Conservation (phyloP, 2,329 filamentous ascomycete genomes). For the Blastomyces emzantsi region DNA sequence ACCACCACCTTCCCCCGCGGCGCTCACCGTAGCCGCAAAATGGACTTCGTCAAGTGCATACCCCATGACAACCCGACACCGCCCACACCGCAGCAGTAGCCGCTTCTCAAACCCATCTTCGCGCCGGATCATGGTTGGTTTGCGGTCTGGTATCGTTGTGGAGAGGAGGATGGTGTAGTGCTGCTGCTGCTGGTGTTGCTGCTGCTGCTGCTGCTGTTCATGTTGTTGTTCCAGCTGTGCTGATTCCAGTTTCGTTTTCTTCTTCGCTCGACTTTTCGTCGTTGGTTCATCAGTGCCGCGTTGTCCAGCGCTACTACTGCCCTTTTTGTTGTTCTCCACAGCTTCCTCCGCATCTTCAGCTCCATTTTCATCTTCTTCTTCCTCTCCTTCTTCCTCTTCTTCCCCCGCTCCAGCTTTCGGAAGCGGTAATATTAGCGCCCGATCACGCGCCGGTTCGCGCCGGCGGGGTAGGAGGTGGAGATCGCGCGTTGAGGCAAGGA, state of each 20-base stretch:
- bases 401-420: constrained; percentile 17
- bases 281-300: not conserved
- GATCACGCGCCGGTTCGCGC: constrained; percentile 41
- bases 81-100: constrained; percentile 48
- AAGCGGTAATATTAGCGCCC: constrained; percentile 50
- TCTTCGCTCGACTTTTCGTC: not conserved
- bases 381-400: constrained; percentile 8
- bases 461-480: constrained; percentile 44
- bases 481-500: constrained; percentile 51
- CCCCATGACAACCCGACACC: constrained; percentile 53
- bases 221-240: constrained; percentile 4
- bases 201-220: constrained; percentile 18
- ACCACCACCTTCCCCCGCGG: constrained; percentile 12
- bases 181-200: constrained; percentile 19
- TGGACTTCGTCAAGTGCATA: constrained; percentile 53
- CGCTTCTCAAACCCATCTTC: constrained; percentile 62
- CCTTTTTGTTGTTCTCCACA: constrained; percentile 12
- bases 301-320: constrained; percentile 9
- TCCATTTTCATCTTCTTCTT: constrained; percentile 15
- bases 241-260: not conserved
- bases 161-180: constrained; percentile 46
- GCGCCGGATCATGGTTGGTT: constrained; percentile 44
- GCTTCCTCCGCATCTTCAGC: constrained; percentile 5
- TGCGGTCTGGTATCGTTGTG: constrained; percentile 40
- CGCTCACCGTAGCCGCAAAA: constrained; percentile 24